phyloP scores from a whole-genome alignment of 2,329 filamentous ascomycete genomes.

The Paecilomyces formosus region DNA sequence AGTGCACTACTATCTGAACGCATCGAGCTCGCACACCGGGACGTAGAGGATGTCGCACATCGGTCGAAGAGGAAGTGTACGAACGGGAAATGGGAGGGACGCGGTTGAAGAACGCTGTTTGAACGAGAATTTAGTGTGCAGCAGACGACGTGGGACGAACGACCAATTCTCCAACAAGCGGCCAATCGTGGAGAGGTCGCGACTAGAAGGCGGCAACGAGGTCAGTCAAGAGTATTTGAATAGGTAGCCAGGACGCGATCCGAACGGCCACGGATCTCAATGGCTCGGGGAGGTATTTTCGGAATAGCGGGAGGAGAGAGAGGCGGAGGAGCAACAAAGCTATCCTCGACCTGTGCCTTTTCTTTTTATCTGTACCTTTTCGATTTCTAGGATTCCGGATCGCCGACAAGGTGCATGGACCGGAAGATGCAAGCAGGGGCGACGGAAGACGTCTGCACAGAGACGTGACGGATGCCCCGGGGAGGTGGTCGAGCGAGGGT shows the following conservation, averaged over 20 bases:
- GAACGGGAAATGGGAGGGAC: neutral
- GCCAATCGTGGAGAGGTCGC: slow-evolving; percentile 11
- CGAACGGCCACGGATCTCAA: neutral
- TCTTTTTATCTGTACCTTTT: neutral
- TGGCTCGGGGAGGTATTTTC: neutral
- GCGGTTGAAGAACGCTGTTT: slow-evolving; percentile 1
- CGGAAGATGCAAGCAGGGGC: neutral
- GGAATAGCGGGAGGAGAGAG: neutral
- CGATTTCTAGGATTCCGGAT: neutral
- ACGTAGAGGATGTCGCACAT: slow-evolving; percentile 26
- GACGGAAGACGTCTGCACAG: neutral
- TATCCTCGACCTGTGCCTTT: neutral
- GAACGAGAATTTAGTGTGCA: slow-evolving; percentile 9
- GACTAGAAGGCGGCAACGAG: slow-evolving; percentile 4
- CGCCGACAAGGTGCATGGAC: neutral
- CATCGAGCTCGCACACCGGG: slow-evolving; percentile 29
- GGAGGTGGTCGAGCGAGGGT: neutral
- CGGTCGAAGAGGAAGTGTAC: slow-evolving; percentile 16
- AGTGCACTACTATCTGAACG: slow-evolving; percentile 27
- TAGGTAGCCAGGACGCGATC: neutral
- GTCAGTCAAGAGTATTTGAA: neutral
- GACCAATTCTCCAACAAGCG: slow-evolving; percentile 11
- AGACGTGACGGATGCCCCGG: neutral
- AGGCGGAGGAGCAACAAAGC: neutral
- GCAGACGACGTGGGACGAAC: slow-evolving; percentile 12